Percentiles rank a stretch among this genome's conserved stretches.
phyloP scores from a whole-genome alignment of 306 rosid genomes.

The Prunus armeniaca region DNA sequence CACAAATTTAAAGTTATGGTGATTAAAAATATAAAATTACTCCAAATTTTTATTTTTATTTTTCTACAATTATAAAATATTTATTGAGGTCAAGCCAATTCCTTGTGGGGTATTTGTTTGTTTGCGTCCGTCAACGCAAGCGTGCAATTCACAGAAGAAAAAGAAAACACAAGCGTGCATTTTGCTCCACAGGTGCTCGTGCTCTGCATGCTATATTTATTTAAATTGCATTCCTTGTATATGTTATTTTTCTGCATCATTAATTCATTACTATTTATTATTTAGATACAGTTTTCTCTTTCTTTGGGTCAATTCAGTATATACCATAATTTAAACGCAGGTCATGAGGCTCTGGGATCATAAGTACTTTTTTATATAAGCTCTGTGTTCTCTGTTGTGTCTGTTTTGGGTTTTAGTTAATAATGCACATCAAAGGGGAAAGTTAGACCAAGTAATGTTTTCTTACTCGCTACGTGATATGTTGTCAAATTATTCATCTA shows the following conservation, averaged over 20 bases:
- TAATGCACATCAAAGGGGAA: too few relatives aligned
- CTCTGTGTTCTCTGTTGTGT: too few relatives aligned
- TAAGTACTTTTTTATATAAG: not conserved
- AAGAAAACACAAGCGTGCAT: not conserved
- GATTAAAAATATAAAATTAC: too few relatives aligned
- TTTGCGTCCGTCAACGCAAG: not conserved
- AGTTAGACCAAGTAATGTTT: too few relatives aligned
- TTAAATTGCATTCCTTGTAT: not conserved
- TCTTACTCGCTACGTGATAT: too few relatives aligned
- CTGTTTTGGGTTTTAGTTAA: too few relatives aligned
- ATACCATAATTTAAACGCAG: not conserved
- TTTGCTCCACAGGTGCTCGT: not conserved
- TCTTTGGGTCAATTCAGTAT: not conserved
- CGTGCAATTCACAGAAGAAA: not conserved
- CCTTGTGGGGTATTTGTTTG: not conserved
- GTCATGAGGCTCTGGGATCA: not conserved
- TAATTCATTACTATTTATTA: not conserved
- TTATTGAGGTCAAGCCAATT: not conserved
- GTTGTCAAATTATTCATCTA: too few relatives aligned
- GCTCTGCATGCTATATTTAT: not conserved
- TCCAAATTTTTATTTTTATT: too few relatives aligned
- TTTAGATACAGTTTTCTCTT: not conserved
- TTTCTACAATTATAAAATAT: too few relatives aligned
- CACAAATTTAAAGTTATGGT: too few relatives aligned
- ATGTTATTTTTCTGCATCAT: not conserved